Conservation (phyloP, 257 asterid species). For the Solanum megistacrolobum region DNA sequence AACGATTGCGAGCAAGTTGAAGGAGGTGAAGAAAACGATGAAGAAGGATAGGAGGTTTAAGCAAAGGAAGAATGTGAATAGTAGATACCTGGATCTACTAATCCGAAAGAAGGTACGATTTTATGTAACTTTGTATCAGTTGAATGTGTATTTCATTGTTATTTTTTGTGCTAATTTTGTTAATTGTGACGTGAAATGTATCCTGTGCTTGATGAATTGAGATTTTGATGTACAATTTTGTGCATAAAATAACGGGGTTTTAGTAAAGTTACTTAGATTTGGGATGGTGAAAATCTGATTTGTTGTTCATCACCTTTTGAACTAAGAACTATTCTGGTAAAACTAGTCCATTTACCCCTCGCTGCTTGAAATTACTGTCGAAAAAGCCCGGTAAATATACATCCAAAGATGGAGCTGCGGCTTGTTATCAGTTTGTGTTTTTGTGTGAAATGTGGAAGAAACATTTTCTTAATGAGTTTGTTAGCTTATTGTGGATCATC, state of each 20-base stretch:
- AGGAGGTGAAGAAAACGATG: constrained; percentile 17
- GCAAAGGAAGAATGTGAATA: constrained; percentile 18
- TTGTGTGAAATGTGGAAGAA: constrained; percentile 12
- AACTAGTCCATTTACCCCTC: constrained; percentile 7
- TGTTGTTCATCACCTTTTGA: constrained; percentile 1
- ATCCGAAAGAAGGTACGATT: constrained; percentile 35
- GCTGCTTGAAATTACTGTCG: constrained; percentile 17
- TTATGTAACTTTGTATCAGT: background rate
- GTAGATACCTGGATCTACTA: constrained; percentile 2
- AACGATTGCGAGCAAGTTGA: constrained; percentile 14
- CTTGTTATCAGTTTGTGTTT: constrained; percentile 14
- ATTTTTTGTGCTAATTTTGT: background rate
- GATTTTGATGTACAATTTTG: background rate
- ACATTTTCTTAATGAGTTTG: constrained; percentile 17
- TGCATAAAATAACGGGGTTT: constrained; percentile 42
- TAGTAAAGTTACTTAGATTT: constrained; percentile 8
- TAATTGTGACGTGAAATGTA: background rate
- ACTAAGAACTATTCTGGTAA: background rate
- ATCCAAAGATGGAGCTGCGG: constrained; percentile 23
- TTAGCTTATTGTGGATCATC: constrained; percentile 17
- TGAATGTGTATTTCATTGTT: background rate
- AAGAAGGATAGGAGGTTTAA: constrained; percentile 15
- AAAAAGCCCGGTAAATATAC: constrained; percentile 22
- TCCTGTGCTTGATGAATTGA: background rate
- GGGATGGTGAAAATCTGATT: constrained; percentile 9